These are phyloP conservation scores for Conticribra weissflogii DNA, from an alignment of 108 stramenopile species.

Conservation along the genomic window DNA sequence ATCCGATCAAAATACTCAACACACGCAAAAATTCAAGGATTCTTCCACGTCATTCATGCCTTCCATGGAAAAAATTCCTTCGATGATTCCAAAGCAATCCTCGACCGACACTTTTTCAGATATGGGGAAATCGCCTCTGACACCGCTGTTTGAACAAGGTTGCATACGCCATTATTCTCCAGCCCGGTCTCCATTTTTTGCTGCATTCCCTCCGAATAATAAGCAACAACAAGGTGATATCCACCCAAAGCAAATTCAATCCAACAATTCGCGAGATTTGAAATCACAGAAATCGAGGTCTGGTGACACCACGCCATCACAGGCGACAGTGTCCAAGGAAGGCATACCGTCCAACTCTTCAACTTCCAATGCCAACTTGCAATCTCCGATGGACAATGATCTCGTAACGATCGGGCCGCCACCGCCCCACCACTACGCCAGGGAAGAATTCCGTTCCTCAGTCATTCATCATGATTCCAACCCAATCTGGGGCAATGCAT, in stretches of 20 bases:
- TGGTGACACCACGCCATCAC: neutral
- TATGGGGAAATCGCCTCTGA: slow-evolving; percentile 4
- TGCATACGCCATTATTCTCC: slow-evolving; percentile 18
- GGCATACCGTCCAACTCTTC: no score
- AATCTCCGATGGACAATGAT: no score
- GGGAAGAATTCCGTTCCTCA: slow-evolving; percentile 48
- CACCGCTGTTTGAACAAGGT: slow-evolving; percentile 35
- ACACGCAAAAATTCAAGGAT: no score
- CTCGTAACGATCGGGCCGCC: neutral
- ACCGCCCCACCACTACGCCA: slow-evolving; percentile 36
- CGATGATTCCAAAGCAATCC: slow-evolving; percentile 4
- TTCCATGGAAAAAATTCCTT: neutral
- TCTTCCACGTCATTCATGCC: no score
- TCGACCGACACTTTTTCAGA: neutral
- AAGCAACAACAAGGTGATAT: neutral
- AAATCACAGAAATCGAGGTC: neutral
- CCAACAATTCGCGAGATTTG: neutral
- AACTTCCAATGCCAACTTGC: no score
- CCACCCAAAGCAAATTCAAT: neutral
- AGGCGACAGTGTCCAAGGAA: no score
- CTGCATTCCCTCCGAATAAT: slow-evolving; percentile 3
- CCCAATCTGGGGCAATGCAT: slow-evolving; percentile 65
- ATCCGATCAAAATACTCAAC: neutral
- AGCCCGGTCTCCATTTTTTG: slow-evolving; percentile 10
- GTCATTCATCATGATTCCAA: slow-evolving; percentile 64